Base-by-base conservation (phyloP, 139 green algal species). In the Edaphochlamys debaryana region DNA sequence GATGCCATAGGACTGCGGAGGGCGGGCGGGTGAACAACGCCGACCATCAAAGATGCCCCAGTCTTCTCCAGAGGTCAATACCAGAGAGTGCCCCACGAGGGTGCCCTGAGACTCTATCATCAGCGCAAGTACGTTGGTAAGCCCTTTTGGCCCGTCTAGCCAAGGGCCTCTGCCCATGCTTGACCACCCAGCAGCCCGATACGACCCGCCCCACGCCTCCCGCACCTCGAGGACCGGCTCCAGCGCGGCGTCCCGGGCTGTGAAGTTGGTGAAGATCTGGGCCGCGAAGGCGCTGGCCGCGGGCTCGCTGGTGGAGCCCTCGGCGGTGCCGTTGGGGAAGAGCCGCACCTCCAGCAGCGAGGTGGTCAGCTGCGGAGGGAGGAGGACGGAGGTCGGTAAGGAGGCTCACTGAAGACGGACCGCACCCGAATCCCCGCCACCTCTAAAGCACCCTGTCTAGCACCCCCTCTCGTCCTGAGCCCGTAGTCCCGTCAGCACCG, bases 311-410 rank as follows among this genome's bases (percentile, higher is more conserved):
- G 36, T 40, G 23, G 71, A 79, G 50, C 52, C 71, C 4, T 32
- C 34, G 36, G 71, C 71, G 8, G 71, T 79, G 36, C 52, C 52
- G 71, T 79, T 67, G 52, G 71, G 50, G 52, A 79, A 79, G 4
- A 79, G 71, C 17, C 20, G 42, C 23, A 79, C 11, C 30, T 79
- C 52, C 5, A 67, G 15, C 15, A 52, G 19, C 4, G 42, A 37
- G 52, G 2, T 52, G 23, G 52, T 67, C 23, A 67, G 70, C 70
- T 78, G 69, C 42, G 42, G 30, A n/a, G n/a, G n/a, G n/a, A n/a
- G n/a, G n/a, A n/a, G n/a, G n/a, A n/a, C n/a, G n/a, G n/a, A n/a
- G n/a, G n/a, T n/a, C n/a, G n/a, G n/a, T n/a, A n/a, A n/a, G n/a
- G n/a, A n/a, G n/a, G n/a, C n/a, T n/a, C n/a, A n/a, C n/a, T n/a